phyloP scores from a whole-genome alignment of 495 filamentous ascomycete genomes.

The Sphaerosporella brunnea region DNA sequence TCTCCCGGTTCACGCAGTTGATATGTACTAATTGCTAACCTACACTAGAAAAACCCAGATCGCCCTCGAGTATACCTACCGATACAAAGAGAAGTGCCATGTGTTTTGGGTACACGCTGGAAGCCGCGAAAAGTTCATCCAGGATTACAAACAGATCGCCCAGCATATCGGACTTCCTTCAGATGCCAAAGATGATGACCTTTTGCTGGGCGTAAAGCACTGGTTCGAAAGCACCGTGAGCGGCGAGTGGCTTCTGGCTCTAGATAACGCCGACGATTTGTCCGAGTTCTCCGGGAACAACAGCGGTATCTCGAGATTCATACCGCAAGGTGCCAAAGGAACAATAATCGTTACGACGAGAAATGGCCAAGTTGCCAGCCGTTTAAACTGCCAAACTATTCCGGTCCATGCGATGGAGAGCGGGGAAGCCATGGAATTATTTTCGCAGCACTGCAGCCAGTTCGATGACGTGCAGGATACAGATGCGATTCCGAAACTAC shows the following conservation, averaged over 20 bases:
- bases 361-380: slow-evolving; percentile 3
- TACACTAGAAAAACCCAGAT: no score
- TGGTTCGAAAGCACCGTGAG: slow-evolving; percentile 11
- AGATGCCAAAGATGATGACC: slow-evolving; percentile 5
- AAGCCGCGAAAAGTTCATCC: slow-evolving; percentile 23
- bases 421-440: background rate
- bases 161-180: slow-evolving; percentile 17
- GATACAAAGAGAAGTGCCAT: background rate
- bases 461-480: slow-evolving; percentile 1
- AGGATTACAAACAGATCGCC: slow-evolving; percentile 29
- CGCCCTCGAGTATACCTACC: slow-evolving; percentile 33
- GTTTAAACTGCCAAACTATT: slow-evolving; percentile 1
- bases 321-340: slow-evolving; percentile 9
- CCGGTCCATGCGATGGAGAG: background rate
- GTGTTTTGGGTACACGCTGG: slow-evolving; percentile 31
- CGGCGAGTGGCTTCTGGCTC: slow-evolving; percentile 23
- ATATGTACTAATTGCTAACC: no score
- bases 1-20: no score
- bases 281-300: slow-evolving; percentile 9
- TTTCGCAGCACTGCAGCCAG: background rate
- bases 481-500: slow-evolving; percentile 6
- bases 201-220: background rate
- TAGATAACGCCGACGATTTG: slow-evolving; percentile 29
- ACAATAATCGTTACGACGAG: slow-evolving; percentile 12
- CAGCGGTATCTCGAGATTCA: slow-evolving; percentile 6